Percentiles rank a stretch among this genome's conserved stretches.
Evolutionary conservation across 202 grass and related monocot species (phyloP).

Genomic region (Thinopyrum obtusiflorum): DNA sequence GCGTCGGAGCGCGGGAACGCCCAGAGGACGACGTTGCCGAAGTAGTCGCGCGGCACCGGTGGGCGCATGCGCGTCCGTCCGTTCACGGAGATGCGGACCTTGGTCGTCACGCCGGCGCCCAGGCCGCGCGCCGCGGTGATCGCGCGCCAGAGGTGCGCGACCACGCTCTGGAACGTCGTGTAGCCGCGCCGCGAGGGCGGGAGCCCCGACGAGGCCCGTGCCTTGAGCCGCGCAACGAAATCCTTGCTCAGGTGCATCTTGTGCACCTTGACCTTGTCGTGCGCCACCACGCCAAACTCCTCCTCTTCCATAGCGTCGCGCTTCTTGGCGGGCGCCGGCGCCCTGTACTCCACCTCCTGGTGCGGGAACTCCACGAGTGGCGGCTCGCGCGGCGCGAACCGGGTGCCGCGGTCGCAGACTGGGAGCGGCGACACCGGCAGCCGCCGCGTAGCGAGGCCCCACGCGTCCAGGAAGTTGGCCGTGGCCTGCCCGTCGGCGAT

Average conservation of each 20-base stretch:
- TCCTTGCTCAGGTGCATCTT: conserved; percentile 61
- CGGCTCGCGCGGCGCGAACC: no score
- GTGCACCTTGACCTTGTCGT: conserved; percentile 55
- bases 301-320: no score
- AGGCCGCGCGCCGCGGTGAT: conserved; percentile 54
- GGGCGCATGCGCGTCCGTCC: conserved; percentile 42
- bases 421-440: no score
- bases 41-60: conserved; percentile 40
- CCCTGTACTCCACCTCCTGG: no score
- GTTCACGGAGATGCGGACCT: conserved; percentile 57
- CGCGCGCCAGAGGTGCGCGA: conserved; percentile 65
- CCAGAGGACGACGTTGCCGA: conserved; percentile 80
- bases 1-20: conserved; percentile 45
- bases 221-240: conserved; percentile 52
- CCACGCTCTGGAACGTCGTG: conserved; percentile 60
- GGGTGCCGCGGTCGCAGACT: no score
- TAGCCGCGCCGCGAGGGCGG: conserved; percentile 20
- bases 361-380: no score
- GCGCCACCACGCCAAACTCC: neutral
- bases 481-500: no score
- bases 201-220: conserved; percentile 16
- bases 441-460: no score
- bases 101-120: conserved; percentile 17
- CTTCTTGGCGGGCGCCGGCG: no score
- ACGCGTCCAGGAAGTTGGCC: no score